Conservation (phyloP, 768 basidiomycete species). For the Cystofilobasidium bisporidii region DNA sequence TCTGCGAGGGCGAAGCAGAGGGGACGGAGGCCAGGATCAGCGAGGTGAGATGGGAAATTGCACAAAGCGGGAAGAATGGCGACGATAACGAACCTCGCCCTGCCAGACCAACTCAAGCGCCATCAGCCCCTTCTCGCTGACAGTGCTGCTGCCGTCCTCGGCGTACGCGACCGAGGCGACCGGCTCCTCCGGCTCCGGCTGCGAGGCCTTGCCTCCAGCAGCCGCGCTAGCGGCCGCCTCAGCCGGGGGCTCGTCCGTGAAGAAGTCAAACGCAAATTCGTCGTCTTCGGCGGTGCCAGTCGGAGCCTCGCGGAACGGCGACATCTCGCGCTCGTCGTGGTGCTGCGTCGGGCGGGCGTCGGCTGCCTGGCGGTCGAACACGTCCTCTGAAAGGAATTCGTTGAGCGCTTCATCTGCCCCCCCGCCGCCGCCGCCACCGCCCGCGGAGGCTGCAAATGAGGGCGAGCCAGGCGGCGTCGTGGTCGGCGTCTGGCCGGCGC, state of each 20-base stretch:
- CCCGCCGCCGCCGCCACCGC: background rate
- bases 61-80: background rate
- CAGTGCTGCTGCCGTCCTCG: background rate
- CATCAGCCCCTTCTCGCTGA: background rate
- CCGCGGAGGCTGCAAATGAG: too few relatives aligned
- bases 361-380: background rate
- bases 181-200: too few relatives aligned
- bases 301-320: background rate
- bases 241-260: constrained; percentile 8
- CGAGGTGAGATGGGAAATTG: too few relatives aligned
- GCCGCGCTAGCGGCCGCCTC: background rate
- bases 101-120: constrained; percentile 11
- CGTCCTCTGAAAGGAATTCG: constrained; percentile 18
- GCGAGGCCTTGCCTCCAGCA: background rate
- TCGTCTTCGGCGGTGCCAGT: background rate
- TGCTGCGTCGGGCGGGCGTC: background rate
- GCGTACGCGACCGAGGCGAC: background rate
- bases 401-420: constrained; percentile 2
- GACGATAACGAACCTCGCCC: constrained; percentile 13
- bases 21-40: too few relatives aligned
- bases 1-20: background rate
- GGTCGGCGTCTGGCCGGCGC: background rate
- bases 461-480: constrained; percentile 1
- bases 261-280: constrained; percentile 14
- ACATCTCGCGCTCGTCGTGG: constrained; percentile 1